Evolutionary conservation across 176 grass and related monocot genomes (phyloP).

Genomic region (Lolium multiflorum): DNA sequence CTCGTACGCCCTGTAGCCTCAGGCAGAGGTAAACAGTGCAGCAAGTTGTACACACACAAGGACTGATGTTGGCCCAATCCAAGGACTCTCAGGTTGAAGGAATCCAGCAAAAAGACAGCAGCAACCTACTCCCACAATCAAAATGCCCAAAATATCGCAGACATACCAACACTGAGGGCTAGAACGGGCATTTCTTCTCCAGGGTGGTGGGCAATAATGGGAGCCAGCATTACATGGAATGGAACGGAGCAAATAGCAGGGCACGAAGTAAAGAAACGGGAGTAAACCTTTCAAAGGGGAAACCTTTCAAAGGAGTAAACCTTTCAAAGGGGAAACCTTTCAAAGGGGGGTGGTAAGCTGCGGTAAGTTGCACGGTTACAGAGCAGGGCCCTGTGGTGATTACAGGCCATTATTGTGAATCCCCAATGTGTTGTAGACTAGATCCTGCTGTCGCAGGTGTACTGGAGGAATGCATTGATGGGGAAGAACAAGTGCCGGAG

Average conservation of each 20-base stretch:
- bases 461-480: conserved; percentile 22
- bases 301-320: too few relatives aligned
- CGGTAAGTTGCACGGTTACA: conserved; percentile 34
- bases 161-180: background rate
- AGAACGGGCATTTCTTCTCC: conserved; percentile 13
- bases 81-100: conserved; percentile 39
- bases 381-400: background rate
- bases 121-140: conserved; percentile 30
- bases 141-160: conserved; percentile 23
- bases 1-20: conserved; percentile 26
- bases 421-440: conserved; percentile 1
- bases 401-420: conserved; percentile 19
- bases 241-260: conserved; percentile 23
- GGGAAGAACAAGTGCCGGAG: background rate
- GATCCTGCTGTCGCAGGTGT: conserved; percentile 36
- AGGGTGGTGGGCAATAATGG: conserved; percentile 16
- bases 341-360: background rate
- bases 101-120: conserved; percentile 39
- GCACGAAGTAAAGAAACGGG: conserved; percentile 23
- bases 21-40: conserved; percentile 44
- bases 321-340: conserved; percentile 8
- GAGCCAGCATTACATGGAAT: conserved; percentile 38
- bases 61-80: conserved; percentile 23
- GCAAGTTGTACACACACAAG: conserved; percentile 18
- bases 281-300: conserved; percentile 32